A percentile compares a stretch with the other conserved stretches of the same genome.
Evolutionary conservation across 148 eudicot species (phyloP).

Genomic region (Camellia lanceoleosa): DNA sequence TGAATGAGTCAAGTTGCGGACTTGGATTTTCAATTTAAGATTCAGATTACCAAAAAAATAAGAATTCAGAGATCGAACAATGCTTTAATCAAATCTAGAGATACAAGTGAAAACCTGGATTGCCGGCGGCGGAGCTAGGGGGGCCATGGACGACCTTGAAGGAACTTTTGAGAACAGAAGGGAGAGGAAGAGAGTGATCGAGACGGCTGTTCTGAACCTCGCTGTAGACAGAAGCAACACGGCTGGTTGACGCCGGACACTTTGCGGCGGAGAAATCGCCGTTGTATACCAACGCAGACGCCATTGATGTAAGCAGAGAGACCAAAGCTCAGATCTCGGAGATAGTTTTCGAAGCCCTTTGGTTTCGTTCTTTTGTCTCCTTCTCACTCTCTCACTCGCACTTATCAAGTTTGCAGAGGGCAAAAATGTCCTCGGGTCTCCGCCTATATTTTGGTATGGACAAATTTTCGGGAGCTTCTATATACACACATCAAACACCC

Average conservation of each 20-base stretch:
- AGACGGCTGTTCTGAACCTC: constrained; percentile 92
- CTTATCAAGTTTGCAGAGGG: constrained; percentile 5
- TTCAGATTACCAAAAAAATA: neutral
- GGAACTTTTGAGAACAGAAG: constrained; percentile 58
- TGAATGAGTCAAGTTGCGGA: neutral
- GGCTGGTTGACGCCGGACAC: constrained; percentile 36
- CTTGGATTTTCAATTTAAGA: neutral
- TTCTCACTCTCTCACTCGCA: neutral
- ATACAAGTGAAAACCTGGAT: constrained; percentile 52
- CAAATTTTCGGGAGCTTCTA: too few species aligned
- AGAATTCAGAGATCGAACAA: constrained; percentile 6
- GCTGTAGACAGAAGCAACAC: constrained; percentile 63
- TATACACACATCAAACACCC: too few species aligned
- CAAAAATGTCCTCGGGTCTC: constrained; percentile 26
- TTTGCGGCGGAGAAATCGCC: constrained; percentile 31
- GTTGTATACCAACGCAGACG: constrained; percentile 48
- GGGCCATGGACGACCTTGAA: constrained; percentile 76
- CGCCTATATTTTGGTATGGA: constrained; percentile 5
- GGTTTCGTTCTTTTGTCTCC: neutral
- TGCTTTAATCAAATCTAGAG: neutral
- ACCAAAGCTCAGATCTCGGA: constrained; percentile 21
- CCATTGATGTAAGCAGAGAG: constrained; percentile 37
- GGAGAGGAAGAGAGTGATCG: constrained; percentile 74
- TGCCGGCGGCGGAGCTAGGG: constrained; percentile 92
- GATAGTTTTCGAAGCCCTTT: constrained; percentile 1